Percentiles rank a stretch among this genome's conserved stretches.
These are phyloP conservation scores for Coniochaeta hoffmannii DNA, from an alignment of 2,329 filamentous ascomycete species.

Conservation along the genomic window DNA sequence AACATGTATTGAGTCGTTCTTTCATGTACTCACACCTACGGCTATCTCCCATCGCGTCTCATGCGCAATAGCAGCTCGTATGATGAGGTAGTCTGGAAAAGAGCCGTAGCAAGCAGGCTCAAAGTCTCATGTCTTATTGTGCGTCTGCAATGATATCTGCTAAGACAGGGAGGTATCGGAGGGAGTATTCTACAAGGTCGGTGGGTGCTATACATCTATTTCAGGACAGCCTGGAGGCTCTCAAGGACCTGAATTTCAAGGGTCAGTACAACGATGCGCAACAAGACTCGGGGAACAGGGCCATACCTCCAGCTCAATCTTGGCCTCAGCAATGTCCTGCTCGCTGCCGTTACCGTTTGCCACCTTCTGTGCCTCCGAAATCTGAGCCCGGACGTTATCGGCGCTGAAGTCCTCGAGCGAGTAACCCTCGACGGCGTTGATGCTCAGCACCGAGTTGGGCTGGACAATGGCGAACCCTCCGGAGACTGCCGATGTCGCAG, in stretches of 20 bases:
- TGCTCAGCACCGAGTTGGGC: constrained; percentile 89
- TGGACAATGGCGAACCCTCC: constrained; percentile 96
- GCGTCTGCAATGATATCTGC: constrained; percentile 11
- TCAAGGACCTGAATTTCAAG: constrained; percentile 62
- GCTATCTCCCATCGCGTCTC: too few species aligned
- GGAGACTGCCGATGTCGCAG: constrained; percentile 55
- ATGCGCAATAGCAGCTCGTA: not conserved
- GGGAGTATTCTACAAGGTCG: constrained; percentile 25
- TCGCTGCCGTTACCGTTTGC: constrained; percentile 85
- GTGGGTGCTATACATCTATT: constrained; percentile 52
- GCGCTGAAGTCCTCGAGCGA: constrained; percentile 92
- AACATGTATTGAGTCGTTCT: not conserved
- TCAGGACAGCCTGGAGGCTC: constrained; percentile 72
- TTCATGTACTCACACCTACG: not conserved
- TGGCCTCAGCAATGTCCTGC: constrained; percentile 96
- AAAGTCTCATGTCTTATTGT: not conserved
- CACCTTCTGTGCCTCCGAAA: constrained; percentile 93
- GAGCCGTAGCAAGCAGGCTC: constrained; percentile 5
- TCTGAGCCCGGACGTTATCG: constrained; percentile 82
- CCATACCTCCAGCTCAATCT: constrained; percentile 94
- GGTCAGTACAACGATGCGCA: constrained; percentile 23
- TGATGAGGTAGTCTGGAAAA: not conserved
- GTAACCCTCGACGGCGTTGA: constrained; percentile 96
- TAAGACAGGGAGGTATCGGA: constrained; percentile 13
- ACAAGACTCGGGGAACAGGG: constrained; percentile 7